phyloP scores from a whole-genome alignment of 2,329 filamentous ascomycete species.

The Myriosclerotinia duriaeana region DNA sequence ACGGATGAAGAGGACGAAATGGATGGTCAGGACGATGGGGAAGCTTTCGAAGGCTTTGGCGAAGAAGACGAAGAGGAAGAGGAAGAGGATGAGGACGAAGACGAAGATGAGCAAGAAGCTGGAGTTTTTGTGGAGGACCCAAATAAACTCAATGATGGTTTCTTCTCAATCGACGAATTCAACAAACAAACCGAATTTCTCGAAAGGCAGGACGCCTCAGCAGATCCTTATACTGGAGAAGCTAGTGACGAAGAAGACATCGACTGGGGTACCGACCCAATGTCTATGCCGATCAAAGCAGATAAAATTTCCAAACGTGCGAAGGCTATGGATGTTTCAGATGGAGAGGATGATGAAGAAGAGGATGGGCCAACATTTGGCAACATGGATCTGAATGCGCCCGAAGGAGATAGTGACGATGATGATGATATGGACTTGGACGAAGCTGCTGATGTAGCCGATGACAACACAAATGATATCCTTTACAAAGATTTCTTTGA shows the following conservation, averaged over 20 bases:
- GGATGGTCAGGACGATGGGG: constrained; percentile 36
- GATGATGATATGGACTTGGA: constrained; percentile 53
- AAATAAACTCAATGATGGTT: constrained; percentile 90
- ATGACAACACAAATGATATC: constrained; percentile 79
- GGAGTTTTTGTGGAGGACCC: constrained; percentile 68
- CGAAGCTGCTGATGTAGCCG: constrained; percentile 53
- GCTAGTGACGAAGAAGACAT: constrained; percentile 83
- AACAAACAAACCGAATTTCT: constrained; percentile 90
- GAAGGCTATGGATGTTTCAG: constrained; percentile 40
- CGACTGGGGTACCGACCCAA: constrained; percentile 81
- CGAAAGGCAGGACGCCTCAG: constrained; percentile 78
- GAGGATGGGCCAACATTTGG: constrained; percentile 82
- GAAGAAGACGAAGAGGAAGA: constrained; percentile 42
- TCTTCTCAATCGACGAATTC: constrained; percentile 97
- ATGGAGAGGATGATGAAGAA: constrained; percentile 51
- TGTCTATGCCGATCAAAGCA: constrained; percentile 45
- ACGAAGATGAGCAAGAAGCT: constrained; percentile 49
- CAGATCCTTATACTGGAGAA: constrained; percentile 70
- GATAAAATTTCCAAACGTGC: constrained; percentile 38
- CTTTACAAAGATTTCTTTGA: constrained; percentile 94
- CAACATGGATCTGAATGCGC: constrained; percentile 70
- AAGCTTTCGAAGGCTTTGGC: constrained; percentile 39
- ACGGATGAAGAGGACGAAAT: constrained; percentile 41
- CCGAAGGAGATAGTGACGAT: constrained; percentile 66
- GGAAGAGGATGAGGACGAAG: constrained; percentile 49